Evolutionary conservation across 306 rosid species (phyloP).

Genomic region (Trichosanthes truncata): DNA sequence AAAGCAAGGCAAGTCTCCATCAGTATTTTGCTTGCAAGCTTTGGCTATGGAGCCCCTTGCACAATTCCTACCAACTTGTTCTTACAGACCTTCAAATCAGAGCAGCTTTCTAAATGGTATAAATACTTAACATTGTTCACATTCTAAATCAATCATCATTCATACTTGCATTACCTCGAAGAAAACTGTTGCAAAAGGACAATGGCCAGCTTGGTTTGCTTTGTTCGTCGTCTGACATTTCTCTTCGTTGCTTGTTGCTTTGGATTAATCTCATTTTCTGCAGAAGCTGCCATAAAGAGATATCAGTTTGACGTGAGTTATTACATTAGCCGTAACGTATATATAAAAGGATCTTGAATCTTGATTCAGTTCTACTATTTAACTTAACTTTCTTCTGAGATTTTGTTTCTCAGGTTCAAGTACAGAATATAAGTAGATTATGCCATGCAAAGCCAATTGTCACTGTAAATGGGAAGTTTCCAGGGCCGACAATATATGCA

Average conservation of each 20-base stretch:
- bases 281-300: constrained; percentile 60
- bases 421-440: constrained; percentile 67
- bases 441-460: constrained; percentile 81
- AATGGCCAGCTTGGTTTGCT: constrained; percentile 24
- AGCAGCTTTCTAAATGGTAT: neutral
- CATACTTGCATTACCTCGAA: constrained; percentile 5
- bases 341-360: neutral
- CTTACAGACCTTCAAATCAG: neutral
- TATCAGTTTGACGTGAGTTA: constrained; percentile 67
- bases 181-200: neutral
- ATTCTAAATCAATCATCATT: neutral
- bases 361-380: neutral
- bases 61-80: constrained; percentile 28
- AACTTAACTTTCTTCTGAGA: neutral
- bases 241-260: constrained; percentile 24
- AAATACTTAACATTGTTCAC: constrained; percentile 8
- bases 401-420: constrained; percentile 49
- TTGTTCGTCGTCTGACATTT: constrained; percentile 14
- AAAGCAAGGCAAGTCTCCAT: constrained; percentile 41
- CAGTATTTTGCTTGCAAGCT: constrained; percentile 56
- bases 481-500: constrained; percentile 66
- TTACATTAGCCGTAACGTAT: neutral
- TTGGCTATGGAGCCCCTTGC: constrained; percentile 30
- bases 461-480: constrained; percentile 71
- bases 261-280: constrained; percentile 39